Base-by-base conservation (phyloP, 441 rosid species). In the Gossypium schwendimanii region DNA sequence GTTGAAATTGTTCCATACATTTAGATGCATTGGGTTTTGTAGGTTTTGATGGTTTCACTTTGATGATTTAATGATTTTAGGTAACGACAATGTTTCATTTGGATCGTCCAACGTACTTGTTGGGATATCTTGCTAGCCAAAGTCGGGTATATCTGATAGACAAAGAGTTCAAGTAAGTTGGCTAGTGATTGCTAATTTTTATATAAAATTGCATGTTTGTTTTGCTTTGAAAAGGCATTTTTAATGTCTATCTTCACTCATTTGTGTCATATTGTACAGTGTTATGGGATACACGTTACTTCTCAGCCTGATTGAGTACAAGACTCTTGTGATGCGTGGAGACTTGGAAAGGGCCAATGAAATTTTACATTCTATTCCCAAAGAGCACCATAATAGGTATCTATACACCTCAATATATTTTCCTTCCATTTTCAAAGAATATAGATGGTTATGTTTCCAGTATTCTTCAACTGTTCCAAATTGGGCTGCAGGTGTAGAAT, bases 261-360 rank as follows among this genome's bases (percentile, higher is more conserved):
- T 47, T 17, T 14, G 4, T 65, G 15, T 65, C 9, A 6, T 20
- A 44, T 45, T 45, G 6, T 26, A 26, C 59, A 95, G 99, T 77
- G 86, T 93, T 72, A 83, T 93, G 73, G 99, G 99, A 69, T 95
- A 95, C 86, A 93, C 98, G 58, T 82, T 95, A 77, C 99, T 93
- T 83, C 94, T 95, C 73, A 93, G 96, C 85, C 84, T 96, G 86
- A 93, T 96, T 44, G 99, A 96, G 88, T 96, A 91, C 86, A 96
- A 96, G 87, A 95, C 98, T 72, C 95, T 95, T 74, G 98, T 95
- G 75, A 93, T 95, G 99, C 99, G 99, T 74, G 99, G 99, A 72
- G 98, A 96, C 78, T 73, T 91, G 39, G 98, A 93, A 57, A 85
- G 89, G 78, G 99, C 99, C 77, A 89, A 81, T 75, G 91, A 85